Evolutionary conservation across 2,329 filamentous ascomycete species (phyloP).

Genomic region (Incumbomyces delicatus): DNA sequence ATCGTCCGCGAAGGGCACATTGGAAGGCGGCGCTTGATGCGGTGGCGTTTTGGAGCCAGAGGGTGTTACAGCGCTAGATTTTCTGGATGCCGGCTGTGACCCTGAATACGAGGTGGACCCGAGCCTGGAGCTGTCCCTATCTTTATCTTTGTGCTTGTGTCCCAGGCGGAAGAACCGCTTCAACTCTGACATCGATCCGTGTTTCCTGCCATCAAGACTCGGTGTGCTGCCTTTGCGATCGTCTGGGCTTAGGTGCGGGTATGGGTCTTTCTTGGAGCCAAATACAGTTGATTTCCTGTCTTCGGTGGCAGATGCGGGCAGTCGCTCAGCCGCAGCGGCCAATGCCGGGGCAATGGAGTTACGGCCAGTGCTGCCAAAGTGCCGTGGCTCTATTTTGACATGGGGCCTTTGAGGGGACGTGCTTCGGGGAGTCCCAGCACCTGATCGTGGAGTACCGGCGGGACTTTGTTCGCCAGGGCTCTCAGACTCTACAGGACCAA

Average conservation of each 20-base stretch:
- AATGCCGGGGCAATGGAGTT: slow-evolving; percentile 20
- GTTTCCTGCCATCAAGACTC: slow-evolving; percentile 39
- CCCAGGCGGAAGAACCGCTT: slow-evolving; percentile 93
- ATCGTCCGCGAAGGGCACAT: slow-evolving; percentile 83
- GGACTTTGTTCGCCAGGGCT: slow-evolving; percentile 53
- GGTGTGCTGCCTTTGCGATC: slow-evolving; percentile 21
- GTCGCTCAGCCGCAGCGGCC: slow-evolving; percentile 22
- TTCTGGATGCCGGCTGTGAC: slow-evolving; percentile 47
- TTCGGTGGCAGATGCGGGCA: slow-evolving; percentile 33
- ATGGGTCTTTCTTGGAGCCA: slow-evolving; percentile 42
- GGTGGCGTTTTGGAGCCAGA: slow-evolving; percentile 43
- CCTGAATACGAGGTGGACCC: slow-evolving; percentile 32
- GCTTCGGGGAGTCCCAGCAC: slow-evolving; percentile 33
- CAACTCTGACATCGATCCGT: slow-evolving; percentile 84
- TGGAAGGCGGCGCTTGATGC: slow-evolving; percentile 41
- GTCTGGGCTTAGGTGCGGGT: slow-evolving; percentile 38
- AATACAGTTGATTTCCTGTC: slow-evolving; percentile 48
- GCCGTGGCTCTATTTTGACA: slow-evolving; percentile 10
- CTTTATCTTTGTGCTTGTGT: slow-evolving; percentile 48
- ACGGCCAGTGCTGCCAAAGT: slow-evolving; percentile 20
- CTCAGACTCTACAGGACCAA: slow-evolving; percentile 48
- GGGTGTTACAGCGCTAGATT: slow-evolving; percentile 40
- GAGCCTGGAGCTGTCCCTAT: slow-evolving; percentile 40
- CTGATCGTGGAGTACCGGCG: slow-evolving; percentile 43
- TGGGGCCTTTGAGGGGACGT: slow-evolving; percentile 30